Conservation (phyloP, 75 land plant genomes). For the Azolla pinnata region DNA sequence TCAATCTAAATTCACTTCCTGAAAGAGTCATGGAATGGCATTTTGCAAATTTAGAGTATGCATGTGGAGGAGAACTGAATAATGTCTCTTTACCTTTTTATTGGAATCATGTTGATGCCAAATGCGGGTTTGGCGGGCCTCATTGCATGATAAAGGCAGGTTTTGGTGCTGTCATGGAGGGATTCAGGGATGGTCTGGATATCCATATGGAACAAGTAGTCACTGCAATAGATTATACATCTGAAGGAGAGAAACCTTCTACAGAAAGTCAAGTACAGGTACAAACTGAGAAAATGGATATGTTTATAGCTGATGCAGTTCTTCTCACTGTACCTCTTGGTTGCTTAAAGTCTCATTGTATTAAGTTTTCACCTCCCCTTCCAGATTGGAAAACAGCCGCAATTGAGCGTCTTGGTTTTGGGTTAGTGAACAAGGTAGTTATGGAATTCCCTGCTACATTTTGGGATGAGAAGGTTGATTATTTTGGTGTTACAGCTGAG, state of each 20-base stretch:
- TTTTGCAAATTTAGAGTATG: constrained; percentile 85
- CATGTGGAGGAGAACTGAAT: constrained; percentile 79
- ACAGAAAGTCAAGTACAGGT: constrained; percentile 42
- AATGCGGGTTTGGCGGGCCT: constrained; percentile 98
- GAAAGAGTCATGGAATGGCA: constrained; percentile 97
- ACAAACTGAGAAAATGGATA: constrained; percentile 46
- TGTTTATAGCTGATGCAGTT: constrained; percentile 74
- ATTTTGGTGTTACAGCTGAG: constrained; percentile 94
- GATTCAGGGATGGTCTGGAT: constrained; percentile 54
- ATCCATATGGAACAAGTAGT: constrained; percentile 60
- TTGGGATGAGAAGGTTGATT: constrained; percentile 95
- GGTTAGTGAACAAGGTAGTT: constrained; percentile 80
- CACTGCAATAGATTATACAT: constrained; percentile 43
- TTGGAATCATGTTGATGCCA: constrained; percentile 85
- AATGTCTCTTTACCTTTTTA: constrained; percentile 84
- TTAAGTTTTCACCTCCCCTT: constrained; percentile 65
- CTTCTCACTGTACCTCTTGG: constrained; percentile 91
- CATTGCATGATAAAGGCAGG: constrained; percentile 99
- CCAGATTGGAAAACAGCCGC: constrained; percentile 75
- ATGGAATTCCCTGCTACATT: constrained; percentile 76
- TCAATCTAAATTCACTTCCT: constrained; percentile 35
- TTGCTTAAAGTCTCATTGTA: constrained; percentile 62
- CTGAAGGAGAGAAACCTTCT: constrained; percentile 12
- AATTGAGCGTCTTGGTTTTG: constrained; percentile 85
- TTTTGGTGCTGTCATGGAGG: constrained; percentile 66